A percentile compares a stretch with the other conserved stretches of the same genome.
Conservation (phyloP, 768 basidiomycete species). For the Kwoniella mangroviensis region DNA sequence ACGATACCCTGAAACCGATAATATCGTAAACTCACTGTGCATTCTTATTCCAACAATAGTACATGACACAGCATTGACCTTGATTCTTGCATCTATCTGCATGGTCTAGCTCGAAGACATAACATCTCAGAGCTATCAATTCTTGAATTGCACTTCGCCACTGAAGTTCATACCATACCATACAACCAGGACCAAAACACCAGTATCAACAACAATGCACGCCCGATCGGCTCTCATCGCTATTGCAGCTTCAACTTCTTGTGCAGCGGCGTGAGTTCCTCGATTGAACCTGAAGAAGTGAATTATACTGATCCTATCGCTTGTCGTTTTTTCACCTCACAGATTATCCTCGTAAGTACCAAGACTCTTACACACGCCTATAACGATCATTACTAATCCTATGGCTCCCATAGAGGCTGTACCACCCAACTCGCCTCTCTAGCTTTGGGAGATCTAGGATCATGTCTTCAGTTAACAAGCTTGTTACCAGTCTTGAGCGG, state of each 20-base stretch:
- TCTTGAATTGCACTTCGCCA: not conserved
- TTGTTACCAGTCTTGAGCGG: conserved; percentile 40
- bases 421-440: conserved; percentile 38
- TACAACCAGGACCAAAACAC: too few relatives aligned
- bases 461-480: conserved; percentile 46
- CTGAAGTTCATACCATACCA: not conserved
- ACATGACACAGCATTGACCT: not conserved
- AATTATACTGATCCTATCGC: too few relatives aligned
- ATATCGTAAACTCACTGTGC: not conserved
- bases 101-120: not conserved
- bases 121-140: too few relatives aligned
- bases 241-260: conserved; percentile 20
- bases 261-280: conserved; percentile 23
- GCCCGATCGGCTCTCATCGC: conserved; percentile 23
- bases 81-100: not conserved
- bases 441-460: conserved; percentile 45
- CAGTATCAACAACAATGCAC: conserved; percentile 14
- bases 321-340: not conserved
- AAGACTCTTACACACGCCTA: not conserved
- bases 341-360: conserved; percentile 24
- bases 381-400: not conserved
- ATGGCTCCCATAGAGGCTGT: conserved; percentile 26
- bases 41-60: not conserved
- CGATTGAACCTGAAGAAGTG: not conserved
- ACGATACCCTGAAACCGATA: not conserved